Conservation (phyloP, 2,329 filamentous ascomycete genomes). For the Chaetothyriales sp. region DNA sequence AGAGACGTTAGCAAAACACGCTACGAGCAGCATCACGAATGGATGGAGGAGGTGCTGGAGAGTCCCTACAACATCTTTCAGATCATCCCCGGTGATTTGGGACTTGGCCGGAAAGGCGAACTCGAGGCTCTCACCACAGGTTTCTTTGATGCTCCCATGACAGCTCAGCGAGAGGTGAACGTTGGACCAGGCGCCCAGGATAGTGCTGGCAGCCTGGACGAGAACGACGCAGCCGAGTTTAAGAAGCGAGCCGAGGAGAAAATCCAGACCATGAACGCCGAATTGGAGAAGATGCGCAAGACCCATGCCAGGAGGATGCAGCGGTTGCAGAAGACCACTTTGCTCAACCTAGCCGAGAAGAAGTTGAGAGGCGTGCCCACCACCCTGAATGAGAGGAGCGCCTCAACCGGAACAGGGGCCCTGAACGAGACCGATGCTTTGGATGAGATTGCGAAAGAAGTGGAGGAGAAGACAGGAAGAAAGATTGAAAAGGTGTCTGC, state of each 20-base stretch:
- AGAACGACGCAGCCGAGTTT: slow-evolving; percentile 70
- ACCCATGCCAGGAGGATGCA: slow-evolving; percentile 63
- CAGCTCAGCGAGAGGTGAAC: slow-evolving; percentile 15
- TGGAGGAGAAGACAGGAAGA: slow-evolving; percentile 56
- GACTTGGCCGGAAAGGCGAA: slow-evolving; percentile 70
- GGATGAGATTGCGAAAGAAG: slow-evolving; percentile 58
- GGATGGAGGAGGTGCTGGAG: slow-evolving; percentile 95
- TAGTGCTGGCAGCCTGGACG: slow-evolving; percentile 49
- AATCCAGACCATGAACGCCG: slow-evolving; percentile 56
- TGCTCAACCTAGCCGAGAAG: slow-evolving; percentile 59
- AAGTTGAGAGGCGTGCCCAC: slow-evolving; percentile 54
- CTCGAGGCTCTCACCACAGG: slow-evolving; percentile 68
- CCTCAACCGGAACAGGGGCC: neutral
- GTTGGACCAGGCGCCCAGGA: slow-evolving; percentile 18
- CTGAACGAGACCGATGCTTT: slow-evolving; percentile 26
- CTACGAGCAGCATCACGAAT: slow-evolving; percentile 91
- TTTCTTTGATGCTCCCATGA: slow-evolving; percentile 54
- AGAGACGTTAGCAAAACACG: slow-evolving; percentile 74
- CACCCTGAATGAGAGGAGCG: slow-evolving; percentile 17
- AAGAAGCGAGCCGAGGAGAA: slow-evolving; percentile 60
- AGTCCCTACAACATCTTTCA: slow-evolving; percentile 76
- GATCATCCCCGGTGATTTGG: slow-evolving; percentile 75
- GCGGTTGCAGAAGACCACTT: slow-evolving; percentile 54
- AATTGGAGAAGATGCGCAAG: slow-evolving; percentile 71
- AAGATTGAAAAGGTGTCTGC: slow-evolving; percentile 49